A percentile compares a stretch with the other conserved stretches of the same genome.
phyloP scores from a whole-genome alignment of 2,329 filamentous ascomycete genomes.

The Mollisiaceae sp. region DNA sequence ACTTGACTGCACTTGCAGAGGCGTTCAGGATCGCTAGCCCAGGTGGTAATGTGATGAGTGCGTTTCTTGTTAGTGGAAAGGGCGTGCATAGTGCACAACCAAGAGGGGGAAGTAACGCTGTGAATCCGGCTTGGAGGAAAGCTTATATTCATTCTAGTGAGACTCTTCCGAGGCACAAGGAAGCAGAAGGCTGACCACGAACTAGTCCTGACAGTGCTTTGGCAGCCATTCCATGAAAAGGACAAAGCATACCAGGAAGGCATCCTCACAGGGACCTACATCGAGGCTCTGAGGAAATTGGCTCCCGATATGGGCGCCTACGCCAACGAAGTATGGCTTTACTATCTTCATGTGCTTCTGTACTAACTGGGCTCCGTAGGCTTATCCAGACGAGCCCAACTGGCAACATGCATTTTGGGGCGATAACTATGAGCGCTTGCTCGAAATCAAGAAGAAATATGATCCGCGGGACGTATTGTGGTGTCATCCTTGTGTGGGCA shows the following conservation, averaged over 20 bases:
- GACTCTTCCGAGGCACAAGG: constrained; percentile 20
- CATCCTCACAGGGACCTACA: constrained; percentile 26
- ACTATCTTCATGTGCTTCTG: not conserved
- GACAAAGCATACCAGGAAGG: constrained; percentile 20
- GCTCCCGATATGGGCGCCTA: constrained; percentile 37
- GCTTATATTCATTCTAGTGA: constrained; percentile 50
- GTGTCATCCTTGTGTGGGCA: constrained; percentile 55
- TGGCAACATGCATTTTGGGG: constrained; percentile 41
- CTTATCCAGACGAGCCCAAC: constrained; percentile 50
- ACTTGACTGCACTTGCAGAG: constrained; percentile 44
- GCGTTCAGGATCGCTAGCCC: constrained; percentile 46
- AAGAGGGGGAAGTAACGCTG: constrained; percentile 51
- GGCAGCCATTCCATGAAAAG: constrained; percentile 27
- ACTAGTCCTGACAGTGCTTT: constrained; percentile 17
- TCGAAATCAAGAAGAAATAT: constrained; percentile 50
- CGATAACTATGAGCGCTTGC: constrained; percentile 50
- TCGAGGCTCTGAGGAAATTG: constrained; percentile 31
- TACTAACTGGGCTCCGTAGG: constrained; percentile 47
- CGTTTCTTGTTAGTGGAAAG: constrained; percentile 51
- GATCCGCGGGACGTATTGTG: constrained; percentile 55
- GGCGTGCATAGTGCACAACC: constrained; percentile 51
- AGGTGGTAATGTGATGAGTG: constrained; percentile 41
- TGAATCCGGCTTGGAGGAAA: constrained; percentile 58
- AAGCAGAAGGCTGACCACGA: not conserved
- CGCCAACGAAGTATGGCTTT: constrained; percentile 37